Base-by-base conservation (phyloP, 768 basidiomycete species). In the Lactarius hengduanensis region DNA sequence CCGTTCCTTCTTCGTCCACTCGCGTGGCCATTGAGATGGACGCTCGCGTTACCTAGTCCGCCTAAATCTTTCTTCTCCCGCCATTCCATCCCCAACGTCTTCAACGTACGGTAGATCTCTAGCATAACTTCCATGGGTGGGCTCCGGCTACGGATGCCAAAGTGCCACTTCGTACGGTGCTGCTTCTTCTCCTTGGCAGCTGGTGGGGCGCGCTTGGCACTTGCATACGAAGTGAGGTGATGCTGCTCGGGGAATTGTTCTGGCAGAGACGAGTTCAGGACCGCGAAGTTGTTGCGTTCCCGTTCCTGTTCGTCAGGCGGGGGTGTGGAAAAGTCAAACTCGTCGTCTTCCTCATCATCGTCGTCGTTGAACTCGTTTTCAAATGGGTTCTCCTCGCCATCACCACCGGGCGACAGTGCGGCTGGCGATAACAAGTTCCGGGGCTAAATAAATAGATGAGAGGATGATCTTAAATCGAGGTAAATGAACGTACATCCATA, bases 61-160 rank as follows among this genome's bases (percentile, higher is more conserved):
- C 90, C 91, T 2, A 93, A 76, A 66, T 86, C 86, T 69, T 83
- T 84, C 82, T 97, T 97, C 79, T 91, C 87, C 76, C 92, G 92
- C 97, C 97, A 99, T 77, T 99, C 94, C 93, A 98, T 96, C 18
- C 90, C 92, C 22, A 98, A 81, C 66, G 87, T 81, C 78, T 90
- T 90, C 59, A 99, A 79, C 53, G 96, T 97, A 68, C 92, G 81
- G 78, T 99, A 98, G 60, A 99, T 97, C 82, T 98, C 96, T 30
- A 97, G 79, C 96, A 99, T 98, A 28, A 99, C 96, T 76, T 99
- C 97, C 92, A 98, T 96, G 26, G 96, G 97, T 38, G 95, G 93
- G 65, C 88, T 91, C 66, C 96, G 83, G 71, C 92, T 95, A 38
- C 97, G 84, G 47, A 99, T 98, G 9, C 97, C 97, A 73, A 98